Base-by-base conservation (phyloP, 768 basidiomycete genomes). In the Boletellus sp. region DNA sequence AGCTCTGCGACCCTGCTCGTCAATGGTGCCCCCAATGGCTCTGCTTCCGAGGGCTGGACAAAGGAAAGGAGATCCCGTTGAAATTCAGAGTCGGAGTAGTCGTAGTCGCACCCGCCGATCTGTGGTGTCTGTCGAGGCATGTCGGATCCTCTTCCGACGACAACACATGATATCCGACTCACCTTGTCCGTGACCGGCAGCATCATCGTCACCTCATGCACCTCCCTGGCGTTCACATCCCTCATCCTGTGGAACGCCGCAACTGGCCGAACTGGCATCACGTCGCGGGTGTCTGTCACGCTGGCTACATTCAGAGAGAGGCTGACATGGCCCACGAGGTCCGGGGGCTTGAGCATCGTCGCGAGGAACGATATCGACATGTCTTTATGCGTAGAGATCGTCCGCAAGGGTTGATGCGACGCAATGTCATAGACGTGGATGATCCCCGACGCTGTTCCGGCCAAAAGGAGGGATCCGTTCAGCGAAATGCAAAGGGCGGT, bases 331-430 rank as follows among this genome's bases (percentile, higher is more conserved):
- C 90, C 90, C 49, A 91, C 75, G 37, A 98, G 78, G 66, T 98
- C 94, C 16, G 82, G 78, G 2, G 95, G 96, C 57, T 87, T 88
- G 42, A 94, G 75, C 70, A 98, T 77, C 3, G 90, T 87, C 39
- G 78, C 70, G 6, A 99, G 68, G 66, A 83, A 74, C 15, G 90
- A 83, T 64, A 97, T 84, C 28, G 80, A 68, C 57, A 81, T 64
- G 38, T 81, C 80, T 57, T 83, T 86, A 65, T 81, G 86, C 1
- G 84, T 75, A 16, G 80, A 78, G 37, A 97, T 83, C 23, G 87
- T 86, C 40, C 94, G 87, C 23, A 96, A 72, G 24, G 84, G 81
- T 63, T 98, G 94, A 61, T 94, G 90, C 0, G 95, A 95, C 2
- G 90, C 82, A 26, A 95, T 78, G 54, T 96, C 90, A 65, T 94